A percentile compares a stretch with the other conserved stretches of the same genome.
phyloP scores from a whole-genome alignment of 2,329 filamentous ascomycete species.

The Lanzia echinophila region DNA sequence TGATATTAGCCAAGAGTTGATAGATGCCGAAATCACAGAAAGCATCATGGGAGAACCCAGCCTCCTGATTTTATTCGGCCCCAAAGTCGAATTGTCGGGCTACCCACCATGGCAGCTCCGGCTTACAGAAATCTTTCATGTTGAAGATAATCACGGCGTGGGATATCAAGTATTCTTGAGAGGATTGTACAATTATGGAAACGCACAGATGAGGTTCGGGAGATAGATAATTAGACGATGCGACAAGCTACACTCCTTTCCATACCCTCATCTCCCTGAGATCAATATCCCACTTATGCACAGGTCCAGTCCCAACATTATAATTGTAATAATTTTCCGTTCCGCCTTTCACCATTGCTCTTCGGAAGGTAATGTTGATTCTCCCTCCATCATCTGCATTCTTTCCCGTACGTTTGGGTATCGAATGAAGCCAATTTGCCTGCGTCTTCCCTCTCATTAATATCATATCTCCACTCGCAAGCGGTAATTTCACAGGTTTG shows the following conservation, averaged over 20 bases:
- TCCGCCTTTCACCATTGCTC: constrained; percentile 62
- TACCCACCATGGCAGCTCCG: constrained; percentile 97
- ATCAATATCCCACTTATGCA: constrained; percentile 60
- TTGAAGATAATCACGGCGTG: constrained; percentile 71
- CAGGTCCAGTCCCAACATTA: constrained; percentile 64
- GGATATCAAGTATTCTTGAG: constrained; percentile 91
- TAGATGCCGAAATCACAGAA: constrained; percentile 79
- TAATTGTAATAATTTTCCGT: constrained; percentile 83
- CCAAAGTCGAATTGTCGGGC: constrained; percentile 74
- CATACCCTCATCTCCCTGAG: constrained; percentile 38
- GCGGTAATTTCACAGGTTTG: constrained; percentile 43
- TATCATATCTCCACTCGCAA: constrained; percentile 70
- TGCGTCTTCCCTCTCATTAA: constrained; percentile 74
- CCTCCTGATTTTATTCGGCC: constrained; percentile 79
- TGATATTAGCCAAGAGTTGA: constrained; percentile 78
- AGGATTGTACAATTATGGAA: constrained; percentile 75
- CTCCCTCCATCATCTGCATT: constrained; percentile 55
- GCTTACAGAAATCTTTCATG: constrained; percentile 85
- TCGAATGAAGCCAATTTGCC: constrained; percentile 67
- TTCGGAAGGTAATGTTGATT: constrained; percentile 74
- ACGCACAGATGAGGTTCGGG: constrained; percentile 75
- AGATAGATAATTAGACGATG: constrained; percentile 21
- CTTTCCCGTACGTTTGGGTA: constrained; percentile 65
- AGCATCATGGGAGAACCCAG: constrained; percentile 84
- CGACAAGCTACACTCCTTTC: constrained; percentile 16